Evolutionary conservation across 441 rosid genomes (phyloP).

Genomic region (Erysimum cheiri): DNA sequence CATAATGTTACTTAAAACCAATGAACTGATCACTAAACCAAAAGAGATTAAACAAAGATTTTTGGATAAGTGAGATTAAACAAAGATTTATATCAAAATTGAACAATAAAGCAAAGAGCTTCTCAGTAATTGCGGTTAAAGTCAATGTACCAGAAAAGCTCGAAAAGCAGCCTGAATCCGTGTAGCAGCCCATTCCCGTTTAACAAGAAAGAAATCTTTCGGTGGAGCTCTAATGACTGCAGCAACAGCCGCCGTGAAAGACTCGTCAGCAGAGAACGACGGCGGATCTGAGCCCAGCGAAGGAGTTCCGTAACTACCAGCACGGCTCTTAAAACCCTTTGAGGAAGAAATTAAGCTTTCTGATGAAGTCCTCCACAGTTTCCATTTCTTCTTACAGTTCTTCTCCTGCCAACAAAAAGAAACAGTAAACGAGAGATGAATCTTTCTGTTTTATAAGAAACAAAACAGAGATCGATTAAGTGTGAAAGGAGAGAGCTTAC

Average conservation of each 20-base stretch:
- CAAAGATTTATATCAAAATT: neutral
- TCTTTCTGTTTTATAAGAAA: neutral
- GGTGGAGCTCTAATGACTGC: slow-evolving; percentile 74
- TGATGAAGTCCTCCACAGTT: slow-evolving; percentile 83
- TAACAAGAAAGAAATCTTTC: slow-evolving; percentile 65
- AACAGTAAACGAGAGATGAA: neutral
- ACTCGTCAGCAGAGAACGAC: slow-evolving; percentile 53
- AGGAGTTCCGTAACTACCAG: slow-evolving; percentile 42
- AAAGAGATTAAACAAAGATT: neutral
- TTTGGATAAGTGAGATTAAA: neutral
- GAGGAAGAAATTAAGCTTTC: slow-evolving; percentile 55
- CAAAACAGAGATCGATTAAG: neutral
- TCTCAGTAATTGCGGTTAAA: neutral
- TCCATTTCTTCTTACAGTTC: slow-evolving; percentile 87
- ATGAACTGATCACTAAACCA: neutral
- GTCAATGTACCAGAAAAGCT: slow-evolving; percentile 60
- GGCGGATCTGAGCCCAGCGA: slow-evolving; percentile 57
- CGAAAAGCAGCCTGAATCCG: slow-evolving; percentile 82
- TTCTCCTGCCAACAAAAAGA: slow-evolving; percentile 47
- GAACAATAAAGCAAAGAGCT: slow-evolving; percentile 3
- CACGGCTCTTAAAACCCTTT: slow-evolving; percentile 47
- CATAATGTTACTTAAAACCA: neutral
- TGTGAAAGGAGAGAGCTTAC: slow-evolving; percentile 39
- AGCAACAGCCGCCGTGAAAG: slow-evolving; percentile 69
- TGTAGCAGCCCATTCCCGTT: slow-evolving; percentile 82